Base-by-base conservation (phyloP, 768 basidiomycete genomes). In the Mrakia gelida region DNA sequence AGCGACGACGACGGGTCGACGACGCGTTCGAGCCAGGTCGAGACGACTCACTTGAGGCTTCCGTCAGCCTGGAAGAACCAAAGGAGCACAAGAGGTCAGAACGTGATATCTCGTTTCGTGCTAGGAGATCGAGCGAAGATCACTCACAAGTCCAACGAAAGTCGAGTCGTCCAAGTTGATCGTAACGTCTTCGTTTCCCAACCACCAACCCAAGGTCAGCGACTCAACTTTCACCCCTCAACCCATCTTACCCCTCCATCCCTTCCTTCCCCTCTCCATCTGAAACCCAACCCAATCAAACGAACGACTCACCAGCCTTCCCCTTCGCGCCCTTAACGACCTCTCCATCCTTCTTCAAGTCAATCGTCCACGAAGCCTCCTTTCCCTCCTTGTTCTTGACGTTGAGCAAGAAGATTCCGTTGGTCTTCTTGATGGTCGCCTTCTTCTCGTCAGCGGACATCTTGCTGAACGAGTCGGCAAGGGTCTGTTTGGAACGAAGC, bases 291-390 rank as follows among this genome's bases (percentile, higher is more conserved):
- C 11, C 9, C 5, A 11, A 3, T 45, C 45, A 13, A 45, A 13
- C 45, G 45, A 45, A 28, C 3, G 63, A 68, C 72, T 59, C 61
- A 79, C 78, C 78, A 41, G 78, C 68, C 75, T 79, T 79, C 6
- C 75, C 78, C 68, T 79, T 79, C 18, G 74, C 23, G 1, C 74
- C 78, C 75, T 79, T 79, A n/a, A 75, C 73, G 54, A 79, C 78
- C 70, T 79, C 75, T 41, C 78, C 78, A 30, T 79, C 78, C 70
- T 79, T 79, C 75, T 79, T 79, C 13, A 79, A 62, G 75, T 79
- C 78, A 38, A 79, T 79, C 23, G 78, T 79, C 78, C 78, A 79
- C 0, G 75, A 70, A 18, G 74, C 67, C 21, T 61, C 78, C 32
- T 79, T 68, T 0, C 70, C 75, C 21, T 10, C 71, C 38, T 43